Conservation (phyloP, 2,329 filamentous ascomycete species). For the Pseudogymnoascus sp. region DNA sequence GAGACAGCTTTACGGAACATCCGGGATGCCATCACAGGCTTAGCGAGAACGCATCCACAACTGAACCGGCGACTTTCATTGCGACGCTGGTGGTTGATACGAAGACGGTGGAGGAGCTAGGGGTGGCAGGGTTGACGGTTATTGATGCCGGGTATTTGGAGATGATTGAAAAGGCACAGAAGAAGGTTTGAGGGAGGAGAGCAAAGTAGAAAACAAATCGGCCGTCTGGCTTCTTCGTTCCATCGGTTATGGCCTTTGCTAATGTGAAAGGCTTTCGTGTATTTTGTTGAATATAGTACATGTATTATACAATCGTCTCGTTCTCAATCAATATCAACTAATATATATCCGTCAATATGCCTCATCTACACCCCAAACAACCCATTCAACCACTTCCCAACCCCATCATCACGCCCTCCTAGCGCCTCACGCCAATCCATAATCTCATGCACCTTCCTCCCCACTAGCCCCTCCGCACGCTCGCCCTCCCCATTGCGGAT, state of each 20-base stretch:
- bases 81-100: slow-evolving; percentile 39
- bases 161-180: slow-evolving; percentile 21
- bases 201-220: not conserved
- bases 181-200: not conserved
- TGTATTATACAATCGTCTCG: not conserved
- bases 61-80: slow-evolving; percentile 32
- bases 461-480: slow-evolving; percentile 7
- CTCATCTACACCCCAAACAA: slow-evolving; percentile 1
- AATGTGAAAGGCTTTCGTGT: not conserved
- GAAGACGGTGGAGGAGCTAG: slow-evolving; percentile 30
- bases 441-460: slow-evolving; percentile 43
- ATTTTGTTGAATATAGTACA: not conserved
- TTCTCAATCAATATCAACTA: not conserved
- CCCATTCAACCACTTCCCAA: not conserved
- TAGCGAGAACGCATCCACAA: slow-evolving; percentile 38
- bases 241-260: not conserved
- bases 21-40: slow-evolving; percentile 44
- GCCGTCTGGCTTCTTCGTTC: not conserved
- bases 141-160: slow-evolving; percentile 32
- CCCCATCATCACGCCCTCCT: not conserved
- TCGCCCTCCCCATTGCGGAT: not conserved
- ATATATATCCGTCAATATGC: not conserved
- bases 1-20: slow-evolving; percentile 38
- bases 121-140: slow-evolving; percentile 27
- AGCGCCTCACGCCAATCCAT: slow-evolving; percentile 30